Evolutionary conservation across 768 basidiomycete genomes (phyloP).

Genomic region (Jaapia argillacea): DNA sequence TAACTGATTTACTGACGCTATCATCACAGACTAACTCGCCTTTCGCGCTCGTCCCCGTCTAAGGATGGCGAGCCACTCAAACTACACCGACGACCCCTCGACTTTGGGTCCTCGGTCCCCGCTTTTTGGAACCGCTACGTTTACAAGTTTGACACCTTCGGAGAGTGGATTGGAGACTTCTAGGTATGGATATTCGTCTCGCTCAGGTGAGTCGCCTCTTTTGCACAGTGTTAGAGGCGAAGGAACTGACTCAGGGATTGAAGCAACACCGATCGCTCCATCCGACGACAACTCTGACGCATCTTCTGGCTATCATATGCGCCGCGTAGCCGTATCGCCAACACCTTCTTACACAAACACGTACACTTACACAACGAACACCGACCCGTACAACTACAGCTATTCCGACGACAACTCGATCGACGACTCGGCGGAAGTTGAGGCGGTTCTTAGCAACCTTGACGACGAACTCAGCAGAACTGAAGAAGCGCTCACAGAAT

Average conservation of each 20-base stretch:
- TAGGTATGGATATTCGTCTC: conserved; percentile 45
- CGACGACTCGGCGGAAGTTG: conserved; percentile 44
- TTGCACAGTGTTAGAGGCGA: neutral
- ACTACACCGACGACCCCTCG: conserved; percentile 17
- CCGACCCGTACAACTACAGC: conserved; percentile 44
- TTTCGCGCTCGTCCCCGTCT: conserved; percentile 2
- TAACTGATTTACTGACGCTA: conserved; percentile 2
- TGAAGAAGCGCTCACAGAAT: conserved; percentile 55
- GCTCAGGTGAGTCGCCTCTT: conserved; percentile 34
- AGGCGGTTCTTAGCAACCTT: conserved; percentile 53
- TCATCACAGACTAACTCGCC: conserved; percentile 18
- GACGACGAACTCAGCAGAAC: conserved; percentile 60
- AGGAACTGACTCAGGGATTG: neutral
- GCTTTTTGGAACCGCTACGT: conserved; percentile 49
- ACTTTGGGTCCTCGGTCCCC: conserved; percentile 42
- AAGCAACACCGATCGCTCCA: conserved; percentile 6
- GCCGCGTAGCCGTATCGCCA: conserved; percentile 13
- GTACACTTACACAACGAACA: conserved; percentile 38
- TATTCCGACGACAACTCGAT: conserved; percentile 48
- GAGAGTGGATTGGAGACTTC: no score
- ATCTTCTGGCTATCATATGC: conserved; percentile 10
- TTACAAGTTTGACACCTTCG: conserved; percentile 40
- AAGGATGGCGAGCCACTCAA: conserved; percentile 28
- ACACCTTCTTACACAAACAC: conserved; percentile 35
- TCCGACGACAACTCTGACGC: conserved; percentile 9